These are phyloP conservation scores for Sporisorium graminicola DNA, from an alignment of 1,284 basidiomycete genomes.

Conservation along the genomic window DNA sequence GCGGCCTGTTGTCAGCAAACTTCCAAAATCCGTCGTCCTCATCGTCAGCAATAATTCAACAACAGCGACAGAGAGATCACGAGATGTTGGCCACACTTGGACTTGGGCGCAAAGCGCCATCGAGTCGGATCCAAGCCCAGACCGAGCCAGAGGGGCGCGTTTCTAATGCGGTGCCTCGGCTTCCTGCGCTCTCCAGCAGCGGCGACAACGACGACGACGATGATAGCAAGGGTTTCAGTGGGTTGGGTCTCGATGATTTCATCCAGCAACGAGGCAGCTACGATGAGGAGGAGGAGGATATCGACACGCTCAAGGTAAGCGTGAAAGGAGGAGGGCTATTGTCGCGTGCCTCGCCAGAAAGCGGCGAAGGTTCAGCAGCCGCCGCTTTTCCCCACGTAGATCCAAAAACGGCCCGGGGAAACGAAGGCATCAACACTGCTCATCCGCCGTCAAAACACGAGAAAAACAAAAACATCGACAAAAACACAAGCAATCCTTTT, in stretches of 20 bases:
- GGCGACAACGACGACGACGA: not conserved
- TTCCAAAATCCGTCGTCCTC: conserved; percentile 1
- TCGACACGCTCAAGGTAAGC: not conserved
- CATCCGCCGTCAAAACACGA: not conserved
- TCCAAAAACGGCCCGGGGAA: conserved; percentile 2
- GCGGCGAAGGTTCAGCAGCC: not conserved
- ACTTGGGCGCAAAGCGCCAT: conserved; percentile 22
- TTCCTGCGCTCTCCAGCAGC: conserved; percentile 12
- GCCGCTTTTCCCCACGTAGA: not conserved
- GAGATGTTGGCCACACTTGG: not conserved
- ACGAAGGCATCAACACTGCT: not conserved
- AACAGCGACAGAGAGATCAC: not conserved
- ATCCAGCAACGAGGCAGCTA: not conserved
- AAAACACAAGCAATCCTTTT: not conserved
- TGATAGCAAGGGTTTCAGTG: not conserved
- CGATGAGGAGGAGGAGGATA: not conserved
- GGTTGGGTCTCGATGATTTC: not conserved
- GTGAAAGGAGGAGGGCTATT: not conserved
- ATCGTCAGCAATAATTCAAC: not conserved
- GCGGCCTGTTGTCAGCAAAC: not conserved
- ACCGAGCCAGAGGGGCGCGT: conserved; percentile 11
- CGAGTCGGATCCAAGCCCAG: not conserved
- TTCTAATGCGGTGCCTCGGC: conserved; percentile 15
- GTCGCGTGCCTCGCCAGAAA: not conserved
- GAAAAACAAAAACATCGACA: not conserved